Evolutionary conservation across 2,329 filamentous ascomycete species (phyloP).

Genomic region (Aspergillus hortae): DNA sequence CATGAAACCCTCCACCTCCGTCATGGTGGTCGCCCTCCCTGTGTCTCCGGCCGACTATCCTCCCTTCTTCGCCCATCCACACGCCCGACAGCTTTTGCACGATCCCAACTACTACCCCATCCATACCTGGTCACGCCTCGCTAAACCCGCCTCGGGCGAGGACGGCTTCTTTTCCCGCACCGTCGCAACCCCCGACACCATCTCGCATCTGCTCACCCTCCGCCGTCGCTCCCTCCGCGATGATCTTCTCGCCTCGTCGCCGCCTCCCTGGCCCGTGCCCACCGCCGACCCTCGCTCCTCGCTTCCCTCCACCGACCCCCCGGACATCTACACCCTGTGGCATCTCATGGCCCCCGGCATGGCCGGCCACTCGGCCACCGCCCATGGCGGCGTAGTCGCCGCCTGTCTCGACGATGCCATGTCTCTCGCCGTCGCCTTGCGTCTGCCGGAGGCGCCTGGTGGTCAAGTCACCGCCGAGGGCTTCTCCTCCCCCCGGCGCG

Average conservation of each 20-base stretch:
- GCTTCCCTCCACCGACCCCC: conserved; percentile 21
- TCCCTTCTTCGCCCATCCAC: conserved; percentile 26
- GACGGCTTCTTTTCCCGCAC: conserved; percentile 42
- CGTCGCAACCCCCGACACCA: conserved; percentile 35
- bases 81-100: conserved; percentile 30
- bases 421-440: conserved; percentile 32
- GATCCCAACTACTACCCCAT: conserved; percentile 36
- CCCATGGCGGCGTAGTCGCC: conserved; percentile 40
- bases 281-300: conserved; percentile 14
- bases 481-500: conserved; percentile 22
- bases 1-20: neutral
- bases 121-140: conserved; percentile 36
- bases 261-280: conserved; percentile 21
- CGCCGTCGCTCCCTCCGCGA: conserved; percentile 26
- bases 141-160: conserved; percentile 40
- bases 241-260: conserved; percentile 6
- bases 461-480: conserved; percentile 1
- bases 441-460: conserved; percentile 12
- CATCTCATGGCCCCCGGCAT: conserved; percentile 34
- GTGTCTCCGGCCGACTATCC: conserved; percentile 15
- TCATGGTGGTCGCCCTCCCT: conserved; percentile 3
- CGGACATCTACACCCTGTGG: conserved; percentile 38
- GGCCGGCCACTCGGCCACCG: conserved; percentile 36
- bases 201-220: conserved; percentile 40
- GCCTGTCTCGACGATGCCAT: conserved; percentile 45